A percentile compares a stretch with the other conserved stretches of the same genome.
Conservation (phyloP, 1,284 basidiomycete genomes). For the Ceratobasidium papillatum region DNA sequence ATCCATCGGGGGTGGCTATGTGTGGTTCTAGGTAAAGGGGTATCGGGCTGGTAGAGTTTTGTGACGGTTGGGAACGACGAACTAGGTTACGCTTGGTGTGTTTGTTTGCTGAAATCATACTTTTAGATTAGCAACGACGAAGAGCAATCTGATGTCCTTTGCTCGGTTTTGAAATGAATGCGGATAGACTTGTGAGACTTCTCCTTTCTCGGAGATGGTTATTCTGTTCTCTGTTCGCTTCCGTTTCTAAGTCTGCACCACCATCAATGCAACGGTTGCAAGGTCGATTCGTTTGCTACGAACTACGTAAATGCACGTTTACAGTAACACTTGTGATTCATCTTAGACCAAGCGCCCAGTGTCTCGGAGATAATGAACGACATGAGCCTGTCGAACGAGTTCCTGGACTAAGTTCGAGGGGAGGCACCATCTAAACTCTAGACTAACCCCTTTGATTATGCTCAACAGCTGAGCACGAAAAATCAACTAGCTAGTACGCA, state of each 20-base stretch:
- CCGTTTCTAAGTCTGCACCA: neutral
- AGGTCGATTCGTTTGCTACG: neutral
- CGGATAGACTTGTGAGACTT: neutral
- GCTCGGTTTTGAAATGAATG: neutral
- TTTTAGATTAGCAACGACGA: neutral
- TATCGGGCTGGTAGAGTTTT: neutral
- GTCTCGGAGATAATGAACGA: neutral
- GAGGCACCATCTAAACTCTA: too few species aligned
- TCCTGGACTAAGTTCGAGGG: constrained; percentile 8
- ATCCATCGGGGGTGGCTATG: neutral
- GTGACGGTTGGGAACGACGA: neutral
- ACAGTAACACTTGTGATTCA: neutral
- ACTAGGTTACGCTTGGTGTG: neutral
- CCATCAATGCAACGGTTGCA: neutral
- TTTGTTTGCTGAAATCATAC: too few species aligned
- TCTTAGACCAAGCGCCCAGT: neutral
- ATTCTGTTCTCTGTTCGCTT: neutral
- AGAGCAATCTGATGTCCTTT: neutral
- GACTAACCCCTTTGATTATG: too few species aligned
- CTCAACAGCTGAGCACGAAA: neutral
- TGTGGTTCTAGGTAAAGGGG: neutral
- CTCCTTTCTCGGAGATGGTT: neutral
- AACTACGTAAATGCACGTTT: too few species aligned
- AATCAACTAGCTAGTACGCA: neutral
- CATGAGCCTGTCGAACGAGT: neutral